Evolutionary conservation across 2,329 filamentous ascomycete species (phyloP), one percentile per base, ranked within the genome.

Genomic region (Rutstroemia sp.): DNA sequence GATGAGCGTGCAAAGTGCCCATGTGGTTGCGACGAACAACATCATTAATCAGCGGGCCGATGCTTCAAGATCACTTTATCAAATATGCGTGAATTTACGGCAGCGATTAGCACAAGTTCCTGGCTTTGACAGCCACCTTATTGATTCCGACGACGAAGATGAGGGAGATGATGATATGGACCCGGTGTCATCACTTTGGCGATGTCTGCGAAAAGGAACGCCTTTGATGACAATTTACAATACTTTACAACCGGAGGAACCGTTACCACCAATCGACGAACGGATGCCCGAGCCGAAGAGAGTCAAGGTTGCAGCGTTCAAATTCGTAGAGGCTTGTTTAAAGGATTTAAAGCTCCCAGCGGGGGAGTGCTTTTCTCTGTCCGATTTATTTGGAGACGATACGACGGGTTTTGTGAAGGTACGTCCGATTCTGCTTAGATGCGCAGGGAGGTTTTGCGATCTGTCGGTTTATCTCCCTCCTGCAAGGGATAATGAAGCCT

Each of bases 31-130:
- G 59, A 90, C 88, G 58, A 82, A 88, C 71, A 96, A 96, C 72
- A 95, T 99, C 71, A 96, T 99, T 78, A 99, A 99, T 74, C 89
- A 92, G 73, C 88, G 89, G 70, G 94, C 92, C 70, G 92, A 96
- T 71, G 92, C 94, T 63, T 89, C 89, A 56, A 82, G 87, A 58
- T 96, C 92, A 10, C 82, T 99, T 23, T 99, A 96, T 73, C 92
- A 97, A 73, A 96, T 95, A 71, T 97, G 94, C 71, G 81, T 95
- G 63, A 84, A 86, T 54, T 78, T 97, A 59, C 89, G 89, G 70
- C 84, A 87, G 73, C 84, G 94, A 61, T 77, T 99, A 59, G 80
- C 84, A 56, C 86, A 87, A 63, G 91, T 97, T 8, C 91, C 91
- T 4, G 87, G 83, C 57, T 96, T 97, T 69, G 84, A 90, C 60